phyloP scores from a whole-genome alignment of 805 yeast species.

The Nakazawaea sp. region DNA sequence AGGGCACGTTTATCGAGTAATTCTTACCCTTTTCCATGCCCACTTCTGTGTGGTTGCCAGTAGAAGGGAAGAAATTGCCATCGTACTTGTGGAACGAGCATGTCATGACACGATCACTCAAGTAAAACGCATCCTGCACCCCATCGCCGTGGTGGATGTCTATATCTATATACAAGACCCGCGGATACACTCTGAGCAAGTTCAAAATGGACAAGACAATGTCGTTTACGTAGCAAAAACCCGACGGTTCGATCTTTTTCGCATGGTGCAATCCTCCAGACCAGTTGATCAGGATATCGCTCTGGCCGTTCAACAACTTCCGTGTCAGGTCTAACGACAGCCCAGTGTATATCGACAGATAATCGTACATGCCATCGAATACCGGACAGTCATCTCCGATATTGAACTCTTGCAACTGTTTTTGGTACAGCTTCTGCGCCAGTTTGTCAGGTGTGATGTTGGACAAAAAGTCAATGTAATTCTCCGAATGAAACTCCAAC shows the following conservation, averaged over 20 bases:
- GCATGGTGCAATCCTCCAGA: constrained; percentile 98
- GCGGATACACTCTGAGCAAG: constrained; percentile 79
- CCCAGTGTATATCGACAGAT: constrained; percentile 83
- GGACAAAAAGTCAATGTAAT: constrained; percentile 72
- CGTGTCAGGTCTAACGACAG: constrained; percentile 92
- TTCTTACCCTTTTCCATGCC: constrained; percentile 89
- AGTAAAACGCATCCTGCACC: constrained; percentile 93
- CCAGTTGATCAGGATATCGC: constrained; percentile 94
- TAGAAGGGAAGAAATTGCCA: constrained; percentile 96
- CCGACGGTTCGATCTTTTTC: constrained; percentile 88
- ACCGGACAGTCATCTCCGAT: constrained; percentile 95
- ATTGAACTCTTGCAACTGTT: constrained; percentile 62
- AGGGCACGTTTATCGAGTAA: constrained; percentile 85
- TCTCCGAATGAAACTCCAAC: constrained; percentile 77
- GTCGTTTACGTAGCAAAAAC: constrained; percentile 93
- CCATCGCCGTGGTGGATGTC: constrained; percentile 98
- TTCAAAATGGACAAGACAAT: constrained; percentile 86
- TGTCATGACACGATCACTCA: constrained; percentile 94
- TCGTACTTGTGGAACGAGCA: constrained; percentile 89
- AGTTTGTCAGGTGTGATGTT: constrained; percentile 72
- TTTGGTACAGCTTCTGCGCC: constrained; percentile 39
- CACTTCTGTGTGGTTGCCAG: constrained; percentile 84
- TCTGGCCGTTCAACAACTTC: constrained; percentile 74
- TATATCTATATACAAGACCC: constrained; percentile 89
- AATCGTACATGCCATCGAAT: constrained; percentile 91